Base-by-base conservation (phyloP, 148 eudicot species). In the Salicornia ramosissima region DNA sequence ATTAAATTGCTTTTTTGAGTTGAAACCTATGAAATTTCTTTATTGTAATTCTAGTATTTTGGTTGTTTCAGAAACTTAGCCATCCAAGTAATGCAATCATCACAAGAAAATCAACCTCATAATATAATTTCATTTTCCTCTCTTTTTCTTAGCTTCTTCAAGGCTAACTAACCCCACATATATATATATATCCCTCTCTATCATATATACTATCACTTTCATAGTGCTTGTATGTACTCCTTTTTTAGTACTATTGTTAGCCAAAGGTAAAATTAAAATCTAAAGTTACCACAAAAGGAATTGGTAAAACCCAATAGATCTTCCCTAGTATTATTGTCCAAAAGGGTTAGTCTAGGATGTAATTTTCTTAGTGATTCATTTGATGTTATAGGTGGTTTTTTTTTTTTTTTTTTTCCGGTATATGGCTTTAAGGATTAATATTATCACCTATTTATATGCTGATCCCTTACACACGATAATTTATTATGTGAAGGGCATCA, bases 1-100 rank as follows among this genome's bases (percentile, higher is more conserved):
- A 76, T 76, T 80, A 80, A 76, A 55, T 72, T 80, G 67, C 80
- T 70, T 75, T 63, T 80, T 80, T 65, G 63, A 70, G 79, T 72
- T 36, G 56, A 67, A 68, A 80, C 60, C 65, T 70, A 65, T 69
- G 63, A 60, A 73, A 29, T 56, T 61, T 2, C 1, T 43, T 43
- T 46, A 14, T 46, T 46, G 13, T 46, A 1, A 13, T 46, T 46
- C 16, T 46, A 28, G 50, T 40, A 8, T 8, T 22, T 21, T 68
- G 39, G 29, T 49, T 68, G 47, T 34, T 31, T 74, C 62, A 59
- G 68, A 74, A 51, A 34, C 51, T 53, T 63, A 46, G 56, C 71
- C 74, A 34, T 29, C 46, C 59, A 63, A 45, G 29, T 42, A 18
- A n/a, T 36, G 46, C 51, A 46, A 73, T 49, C 53, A 50, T 68